Evolutionary conservation across 2,329 filamentous ascomycete genomes (phyloP).

Genomic region (Pestalotiopsis sp.): DNA sequence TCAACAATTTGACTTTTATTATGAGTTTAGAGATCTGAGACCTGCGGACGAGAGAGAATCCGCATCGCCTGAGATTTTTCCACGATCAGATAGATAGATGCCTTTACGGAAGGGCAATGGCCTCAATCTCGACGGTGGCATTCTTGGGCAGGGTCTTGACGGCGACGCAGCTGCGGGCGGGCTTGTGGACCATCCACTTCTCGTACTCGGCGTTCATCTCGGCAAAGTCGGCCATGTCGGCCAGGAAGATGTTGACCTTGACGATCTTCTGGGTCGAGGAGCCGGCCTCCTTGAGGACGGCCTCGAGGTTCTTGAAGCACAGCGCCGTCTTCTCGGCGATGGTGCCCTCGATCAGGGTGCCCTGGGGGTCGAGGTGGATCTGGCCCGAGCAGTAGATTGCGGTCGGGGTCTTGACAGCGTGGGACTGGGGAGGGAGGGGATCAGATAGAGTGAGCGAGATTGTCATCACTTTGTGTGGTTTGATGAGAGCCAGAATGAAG

Average conservation of each 20-base stretch:
- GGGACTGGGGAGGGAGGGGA: constrained; percentile 48
- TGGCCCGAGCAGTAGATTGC: constrained; percentile 72
- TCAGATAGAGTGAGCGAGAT: background rate
- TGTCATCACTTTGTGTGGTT: background rate
- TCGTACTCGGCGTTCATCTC: constrained; percentile 86
- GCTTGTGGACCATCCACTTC: constrained; percentile 82
- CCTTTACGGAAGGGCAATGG: constrained; percentile 66
- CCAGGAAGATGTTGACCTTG: constrained; percentile 90
- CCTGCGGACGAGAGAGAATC: background rate
- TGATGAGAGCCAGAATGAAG: background rate
- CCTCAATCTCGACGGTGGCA: constrained; percentile 89
- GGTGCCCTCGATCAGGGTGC: constrained; percentile 58
- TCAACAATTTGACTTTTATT: constrained; percentile 1
- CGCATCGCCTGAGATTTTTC: background rate
- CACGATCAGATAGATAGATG: background rate
- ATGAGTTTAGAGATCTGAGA: background rate
- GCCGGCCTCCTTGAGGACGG: constrained; percentile 81
- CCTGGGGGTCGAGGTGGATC: constrained; percentile 68
- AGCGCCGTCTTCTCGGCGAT: constrained; percentile 66
- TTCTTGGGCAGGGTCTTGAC: constrained; percentile 87
- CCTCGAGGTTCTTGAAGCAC: constrained; percentile 77
- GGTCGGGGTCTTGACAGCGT: constrained; percentile 66
- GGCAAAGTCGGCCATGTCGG: constrained; percentile 87
- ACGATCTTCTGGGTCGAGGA: constrained; percentile 79
- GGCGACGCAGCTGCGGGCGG: constrained; percentile 85